phyloP scores from a whole-genome alignment of 176 grass and related monocot genomes.

The Luzula sylvatica region DNA sequence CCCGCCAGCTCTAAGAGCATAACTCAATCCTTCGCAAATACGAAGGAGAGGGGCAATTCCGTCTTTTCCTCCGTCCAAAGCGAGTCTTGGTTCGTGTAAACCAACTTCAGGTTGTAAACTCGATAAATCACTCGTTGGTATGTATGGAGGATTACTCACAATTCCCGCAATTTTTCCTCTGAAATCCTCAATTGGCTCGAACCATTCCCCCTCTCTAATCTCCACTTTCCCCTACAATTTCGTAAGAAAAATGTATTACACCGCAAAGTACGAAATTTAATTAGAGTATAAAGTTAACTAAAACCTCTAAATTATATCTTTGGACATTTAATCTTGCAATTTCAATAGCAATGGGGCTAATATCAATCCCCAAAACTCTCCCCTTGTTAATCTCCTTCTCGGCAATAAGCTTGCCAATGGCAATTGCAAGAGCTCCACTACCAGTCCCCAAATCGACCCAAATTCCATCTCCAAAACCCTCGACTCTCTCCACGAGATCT shows the following conservation, averaged over 20 bases:
- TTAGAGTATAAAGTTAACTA: too few relatives aligned
- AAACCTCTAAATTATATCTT: conserved; percentile 73
- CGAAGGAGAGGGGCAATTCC: conserved; percentile 69
- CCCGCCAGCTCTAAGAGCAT: conserved; percentile 51
- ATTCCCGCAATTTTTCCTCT: conserved; percentile 66
- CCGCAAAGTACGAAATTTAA: too few relatives aligned
- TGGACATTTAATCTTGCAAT: conserved; percentile 41
- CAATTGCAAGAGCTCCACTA: conserved; percentile 67
- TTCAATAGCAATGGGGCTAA: conserved; percentile 49
- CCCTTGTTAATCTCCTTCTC: conserved; percentile 1
- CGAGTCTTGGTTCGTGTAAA: conserved; percentile 73
- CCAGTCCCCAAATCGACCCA: conserved; percentile 87
- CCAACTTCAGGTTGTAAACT: conserved; percentile 90
- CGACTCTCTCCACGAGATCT: conserved; percentile 31
- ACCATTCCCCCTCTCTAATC: conserved; percentile 76
- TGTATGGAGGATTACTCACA: conserved; percentile 93
- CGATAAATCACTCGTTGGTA: conserved; percentile 57
- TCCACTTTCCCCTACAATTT: conserved; percentile 68
- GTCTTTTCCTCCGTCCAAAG: conserved; percentile 67
- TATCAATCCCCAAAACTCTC: conserved; percentile 55
- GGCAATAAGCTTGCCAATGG: conserved; percentile 49
- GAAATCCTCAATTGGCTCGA: conserved; percentile 57
- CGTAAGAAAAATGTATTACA: not conserved
- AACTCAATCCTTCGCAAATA: conserved; percentile 67
- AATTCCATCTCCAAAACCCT: conserved; percentile 39